Evolutionary conservation across 2,329 filamentous ascomycete species (phyloP), one percentile per base, ranked within the genome.

Genomic region (Claviceps paspali): DNA sequence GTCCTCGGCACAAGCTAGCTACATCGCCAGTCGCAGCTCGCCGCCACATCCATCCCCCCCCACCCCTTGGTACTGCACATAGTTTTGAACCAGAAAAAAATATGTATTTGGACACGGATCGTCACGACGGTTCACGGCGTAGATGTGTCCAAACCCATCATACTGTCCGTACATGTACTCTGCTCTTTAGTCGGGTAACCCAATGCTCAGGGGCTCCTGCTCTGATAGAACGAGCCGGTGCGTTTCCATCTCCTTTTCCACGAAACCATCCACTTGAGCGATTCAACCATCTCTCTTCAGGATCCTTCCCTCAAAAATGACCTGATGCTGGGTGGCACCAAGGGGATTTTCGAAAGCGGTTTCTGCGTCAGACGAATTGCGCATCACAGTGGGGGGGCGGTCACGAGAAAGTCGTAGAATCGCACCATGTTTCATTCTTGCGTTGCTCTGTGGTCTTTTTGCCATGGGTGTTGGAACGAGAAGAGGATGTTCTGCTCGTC

Each of bases 161-260:
- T 11, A n/a, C 9, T 23, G 5, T 22, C 21, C 21, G 21, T 21
- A 33, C 68, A 69, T 76, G 70, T 76, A 64, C 68, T 73, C 70
- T 58, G 65, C 65, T 65, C 63, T 68, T 71, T 76, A 76, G 72
- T 75, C 71, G 70, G 49, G 59, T 60, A 59, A 63, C 65, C 69
- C 67, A 74, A 68, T 53, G 55, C 64, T 72, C 60, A 65, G 59
- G 63, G 64, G 65, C 62, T 61, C 56, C 65, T 65, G 69, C 59
- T 76, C 72, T 76, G 72, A 75, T 61, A 72, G 66, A 71, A 67
- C 65, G 69, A 73, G 65, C 64, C 63, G 15, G 9, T 37, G 17
- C 36, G 14, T 9, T 39, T 32, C 37, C 22, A 17, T 19, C 19
- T 21, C 8, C 30, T 6, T n/a, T n/a, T 14, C 12, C 3, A 14